Percentiles rank a stretch among this genome's conserved stretches.
phyloP scores from a whole-genome alignment of 2,329 filamentous ascomycete species.

The Dothistroma pini region DNA sequence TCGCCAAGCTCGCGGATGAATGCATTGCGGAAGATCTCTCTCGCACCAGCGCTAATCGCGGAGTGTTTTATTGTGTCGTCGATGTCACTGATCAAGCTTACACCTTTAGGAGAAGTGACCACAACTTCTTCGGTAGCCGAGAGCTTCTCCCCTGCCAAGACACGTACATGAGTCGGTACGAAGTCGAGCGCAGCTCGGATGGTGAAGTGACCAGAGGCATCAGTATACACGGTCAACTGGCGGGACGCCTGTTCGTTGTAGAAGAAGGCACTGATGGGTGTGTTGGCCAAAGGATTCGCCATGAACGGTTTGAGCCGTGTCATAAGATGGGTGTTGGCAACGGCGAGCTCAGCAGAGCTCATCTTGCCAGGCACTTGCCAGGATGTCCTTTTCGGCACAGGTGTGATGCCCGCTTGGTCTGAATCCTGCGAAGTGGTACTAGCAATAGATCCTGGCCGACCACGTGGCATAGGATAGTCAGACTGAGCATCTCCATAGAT shows the following conservation, averaged over 20 bases:
- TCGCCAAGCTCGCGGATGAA: slow-evolving; percentile 84
- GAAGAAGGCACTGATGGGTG: slow-evolving; percentile 88
- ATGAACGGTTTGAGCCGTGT: slow-evolving; percentile 84
- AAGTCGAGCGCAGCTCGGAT: slow-evolving; percentile 81
- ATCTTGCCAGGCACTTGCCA: slow-evolving; percentile 59
- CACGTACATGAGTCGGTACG: slow-evolving; percentile 80
- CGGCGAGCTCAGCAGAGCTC: slow-evolving; percentile 68
- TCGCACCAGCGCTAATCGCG: slow-evolving; percentile 78
- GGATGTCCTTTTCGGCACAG: slow-evolving; percentile 47
- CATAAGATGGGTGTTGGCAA: slow-evolving; percentile 85
- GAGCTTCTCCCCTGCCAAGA: slow-evolving; percentile 80
- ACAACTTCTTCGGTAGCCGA: slow-evolving; percentile 75
- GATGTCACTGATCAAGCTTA: slow-evolving; percentile 95
- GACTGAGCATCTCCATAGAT: slow-evolving; percentile 32
- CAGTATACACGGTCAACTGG: slow-evolving; percentile 78
- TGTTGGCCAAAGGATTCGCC: slow-evolving; percentile 71
- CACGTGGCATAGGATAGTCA: slow-evolving; percentile 18
- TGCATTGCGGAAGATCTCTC: slow-evolving; percentile 94
- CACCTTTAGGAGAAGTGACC: slow-evolving; percentile 71
- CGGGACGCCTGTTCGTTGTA: slow-evolving; percentile 82
- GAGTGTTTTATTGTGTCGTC: slow-evolving; percentile 98
- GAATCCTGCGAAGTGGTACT: slow-evolving; percentile 27
- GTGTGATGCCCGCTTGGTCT: slow-evolving; percentile 28
- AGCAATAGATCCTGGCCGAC: slow-evolving; percentile 15
- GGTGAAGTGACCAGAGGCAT: slow-evolving; percentile 84